These are phyloP conservation scores for Blastomyces percursus DNA, from an alignment of 2,329 filamentous ascomycete species.

Conservation along the genomic window DNA sequence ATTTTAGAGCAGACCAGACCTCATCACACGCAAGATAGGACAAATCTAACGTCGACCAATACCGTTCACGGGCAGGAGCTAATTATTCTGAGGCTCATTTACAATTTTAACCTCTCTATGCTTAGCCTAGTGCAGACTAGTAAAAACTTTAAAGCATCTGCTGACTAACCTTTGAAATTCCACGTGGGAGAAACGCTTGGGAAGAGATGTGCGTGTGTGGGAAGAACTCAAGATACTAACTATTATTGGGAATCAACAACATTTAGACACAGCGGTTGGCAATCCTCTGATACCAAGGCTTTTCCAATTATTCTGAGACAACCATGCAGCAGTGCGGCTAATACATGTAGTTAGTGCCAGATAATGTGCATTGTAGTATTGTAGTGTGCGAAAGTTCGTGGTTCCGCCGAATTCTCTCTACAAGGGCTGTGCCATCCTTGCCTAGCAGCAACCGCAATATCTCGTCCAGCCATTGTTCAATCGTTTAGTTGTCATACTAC, in stretches of 20 bases:
- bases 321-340: background rate
- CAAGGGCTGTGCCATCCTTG: constrained; percentile 1
- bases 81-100: background rate
- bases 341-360: background rate
- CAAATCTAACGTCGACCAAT: background rate
- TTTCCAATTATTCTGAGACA: background rate
- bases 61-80: background rate
- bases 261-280: background rate
- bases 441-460: background rate
- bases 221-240: background rate
- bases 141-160: background rate
- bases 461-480: background rate
- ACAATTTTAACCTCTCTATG: background rate
- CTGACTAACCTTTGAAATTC: background rate
- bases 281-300: background rate
- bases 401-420: background rate
- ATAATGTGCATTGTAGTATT: background rate
- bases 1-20: background rate
- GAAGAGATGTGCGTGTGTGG: background rate
- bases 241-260: background rate
- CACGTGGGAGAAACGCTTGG: background rate
- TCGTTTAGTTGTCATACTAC: background rate
- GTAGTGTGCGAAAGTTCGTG: background rate
- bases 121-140: background rate
- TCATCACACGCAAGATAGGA: background rate